Conservation (phyloP, 1,139 yeast genomes). For the Protomyces arabidopsidicola region DNA sequence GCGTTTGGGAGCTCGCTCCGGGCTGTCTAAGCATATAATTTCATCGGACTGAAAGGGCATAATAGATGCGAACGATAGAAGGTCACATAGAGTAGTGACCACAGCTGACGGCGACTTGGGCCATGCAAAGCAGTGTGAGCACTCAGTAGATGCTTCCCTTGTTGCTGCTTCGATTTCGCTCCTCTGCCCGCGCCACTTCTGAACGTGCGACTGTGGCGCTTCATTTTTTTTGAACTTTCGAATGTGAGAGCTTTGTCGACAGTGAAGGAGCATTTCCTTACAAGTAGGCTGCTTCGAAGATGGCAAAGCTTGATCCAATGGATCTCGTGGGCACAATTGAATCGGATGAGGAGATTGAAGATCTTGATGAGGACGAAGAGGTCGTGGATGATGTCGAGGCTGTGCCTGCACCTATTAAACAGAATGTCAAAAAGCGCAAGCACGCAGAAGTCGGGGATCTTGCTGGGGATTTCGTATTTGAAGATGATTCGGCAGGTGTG, state of each 20-base stretch:
- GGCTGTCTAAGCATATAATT: neutral
- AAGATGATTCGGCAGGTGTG: slow-evolving; percentile 63
- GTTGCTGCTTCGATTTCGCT: neutral
- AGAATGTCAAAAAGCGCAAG: slow-evolving; percentile 29
- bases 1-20: neutral
- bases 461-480: slow-evolving; percentile 60
- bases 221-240: neutral
- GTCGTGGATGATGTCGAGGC: slow-evolving; percentile 14
- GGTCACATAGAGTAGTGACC: neutral
- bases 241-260: neutral
- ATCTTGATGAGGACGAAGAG: slow-evolving; percentile 22
- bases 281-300: no score
- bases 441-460: slow-evolving; percentile 40
- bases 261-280: no score
- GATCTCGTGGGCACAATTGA: slow-evolving; percentile 25
- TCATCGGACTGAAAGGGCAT: neutral
- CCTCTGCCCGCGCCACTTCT: neutral
- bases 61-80: neutral
- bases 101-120: neutral
- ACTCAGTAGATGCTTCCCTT: neutral
- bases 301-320: neutral
- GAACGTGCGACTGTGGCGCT: neutral
- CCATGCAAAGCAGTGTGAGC: neutral
- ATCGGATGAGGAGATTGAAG: slow-evolving; percentile 22
- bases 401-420: neutral